These are phyloP conservation scores for Didymella segeticola DNA, from an alignment of 2,329 filamentous ascomycete genomes.

Conservation along the genomic window DNA sequence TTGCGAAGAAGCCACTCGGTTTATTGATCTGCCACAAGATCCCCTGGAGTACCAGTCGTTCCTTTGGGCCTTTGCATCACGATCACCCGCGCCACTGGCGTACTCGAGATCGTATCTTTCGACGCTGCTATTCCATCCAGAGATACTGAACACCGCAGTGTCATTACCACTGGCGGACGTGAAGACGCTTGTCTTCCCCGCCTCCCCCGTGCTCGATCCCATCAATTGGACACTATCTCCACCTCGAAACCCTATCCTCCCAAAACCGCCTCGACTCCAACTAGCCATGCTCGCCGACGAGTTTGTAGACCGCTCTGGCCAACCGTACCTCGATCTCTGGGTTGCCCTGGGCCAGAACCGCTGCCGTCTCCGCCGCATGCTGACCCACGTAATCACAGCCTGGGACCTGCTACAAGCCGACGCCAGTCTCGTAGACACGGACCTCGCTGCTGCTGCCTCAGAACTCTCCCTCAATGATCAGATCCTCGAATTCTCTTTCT, in stretches of 20 bases:
- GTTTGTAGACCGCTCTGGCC: conserved; percentile 63
- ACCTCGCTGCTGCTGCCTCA: conserved; percentile 48
- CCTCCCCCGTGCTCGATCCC: conserved; percentile 72
- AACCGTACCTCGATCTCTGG: conserved; percentile 83
- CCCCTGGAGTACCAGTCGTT: conserved; percentile 63
- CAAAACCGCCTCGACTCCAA: conserved; percentile 74
- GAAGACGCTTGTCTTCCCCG: conserved; percentile 76
- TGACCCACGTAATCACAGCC: conserved; percentile 81
- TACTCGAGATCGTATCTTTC: conserved; percentile 84
- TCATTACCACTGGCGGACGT: conserved; percentile 83
- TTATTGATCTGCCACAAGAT: conserved; percentile 36
- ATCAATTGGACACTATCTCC: conserved; percentile 77
- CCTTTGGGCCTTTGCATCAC: conserved; percentile 74
- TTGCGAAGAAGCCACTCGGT: conserved; percentile 63
- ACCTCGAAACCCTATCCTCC: conserved; percentile 51
- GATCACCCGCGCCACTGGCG: conserved; percentile 81
- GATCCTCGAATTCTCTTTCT: conserved; percentile 73
- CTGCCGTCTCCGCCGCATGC: conserved; percentile 85
- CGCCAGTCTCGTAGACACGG: conserved; percentile 58
- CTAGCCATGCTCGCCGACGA: conserved; percentile 73
- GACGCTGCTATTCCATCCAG: conserved; percentile 73
- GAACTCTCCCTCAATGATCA: conserved; percentile 48
- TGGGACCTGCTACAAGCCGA: conserved; percentile 86
- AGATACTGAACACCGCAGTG: conserved; percentile 70
- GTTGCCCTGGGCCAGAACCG: conserved; percentile 88